Percentiles rank a stretch among this genome's conserved stretches.
phyloP scores from a whole-genome alignment of 140 eudicot species.

The Bidens hawaiensis region DNA sequence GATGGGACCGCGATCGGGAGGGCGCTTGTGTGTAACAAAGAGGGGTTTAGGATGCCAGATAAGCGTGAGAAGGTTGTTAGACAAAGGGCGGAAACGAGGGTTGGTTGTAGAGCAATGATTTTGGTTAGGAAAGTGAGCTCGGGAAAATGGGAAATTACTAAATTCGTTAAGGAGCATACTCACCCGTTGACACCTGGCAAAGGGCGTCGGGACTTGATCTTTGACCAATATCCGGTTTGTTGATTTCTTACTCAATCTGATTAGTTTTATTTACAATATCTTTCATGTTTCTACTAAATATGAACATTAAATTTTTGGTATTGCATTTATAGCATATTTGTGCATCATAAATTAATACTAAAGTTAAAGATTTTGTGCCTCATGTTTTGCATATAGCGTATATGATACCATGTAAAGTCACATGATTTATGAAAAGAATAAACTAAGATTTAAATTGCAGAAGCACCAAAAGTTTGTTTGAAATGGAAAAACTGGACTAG shows the following conservation, averaged over 20 bases:
- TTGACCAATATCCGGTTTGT: constrained; percentile 73
- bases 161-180: constrained; percentile 80
- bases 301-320: neutral
- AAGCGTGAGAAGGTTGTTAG: constrained; percentile 79
- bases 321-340: neutral
- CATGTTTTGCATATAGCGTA: neutral
- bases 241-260: constrained; percentile 10
- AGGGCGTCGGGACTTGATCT: constrained; percentile 69
- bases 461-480: neutral
- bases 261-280: neutral
- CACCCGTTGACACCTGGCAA: constrained; percentile 83
- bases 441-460: neutral
- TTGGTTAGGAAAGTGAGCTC: constrained; percentile 74
- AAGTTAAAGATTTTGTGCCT: neutral
- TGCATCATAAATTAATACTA: neutral
- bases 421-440: neutral
- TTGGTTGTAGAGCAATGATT: constrained; percentile 91
- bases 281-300: constrained; percentile 2
- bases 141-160: constrained; percentile 79
- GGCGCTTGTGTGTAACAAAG: constrained; percentile 88
- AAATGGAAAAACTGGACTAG: neutral
- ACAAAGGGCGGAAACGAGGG: constrained; percentile 89
- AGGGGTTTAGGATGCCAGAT: constrained; percentile 80
- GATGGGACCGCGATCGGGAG: constrained; percentile 88
- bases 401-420: neutral